These are phyloP conservation scores for Hymenoscyphus fructigenus DNA, from an alignment of 2,329 filamentous ascomycete species.

Conservation along the genomic window DNA sequence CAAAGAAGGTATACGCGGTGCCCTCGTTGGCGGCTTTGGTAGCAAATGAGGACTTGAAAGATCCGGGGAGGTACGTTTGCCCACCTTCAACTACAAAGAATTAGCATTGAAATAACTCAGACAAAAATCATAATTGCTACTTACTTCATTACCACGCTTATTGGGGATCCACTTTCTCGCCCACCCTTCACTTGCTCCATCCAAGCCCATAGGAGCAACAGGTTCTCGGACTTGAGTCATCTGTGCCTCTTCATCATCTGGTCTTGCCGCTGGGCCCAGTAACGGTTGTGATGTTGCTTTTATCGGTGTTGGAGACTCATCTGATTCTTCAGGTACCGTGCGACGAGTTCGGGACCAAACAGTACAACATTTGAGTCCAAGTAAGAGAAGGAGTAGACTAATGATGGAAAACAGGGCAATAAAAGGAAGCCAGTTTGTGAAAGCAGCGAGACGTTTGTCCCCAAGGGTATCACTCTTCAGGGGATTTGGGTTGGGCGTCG, in stretches of 20 bases:
- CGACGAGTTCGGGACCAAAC: neutral
- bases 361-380: neutral
- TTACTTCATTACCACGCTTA: slow-evolving; percentile 6
- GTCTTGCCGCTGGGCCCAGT: neutral
- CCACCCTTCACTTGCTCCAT: slow-evolving; percentile 24
- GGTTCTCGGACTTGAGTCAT: neutral
- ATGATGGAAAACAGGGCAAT: neutral
- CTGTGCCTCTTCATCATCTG: slow-evolving; percentile 13
- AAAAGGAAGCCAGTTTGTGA: neutral
- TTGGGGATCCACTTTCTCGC: slow-evolving; percentile 13
- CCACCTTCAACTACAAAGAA: neutral
- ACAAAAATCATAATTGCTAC: neutral
- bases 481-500: no score
- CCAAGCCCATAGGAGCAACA: slow-evolving; percentile 6
- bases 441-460: neutral
- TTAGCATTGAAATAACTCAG: neutral
- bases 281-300: neutral
- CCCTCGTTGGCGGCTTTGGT: slow-evolving; percentile 11
- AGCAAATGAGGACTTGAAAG: neutral
- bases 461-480: neutral
- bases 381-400: neutral
- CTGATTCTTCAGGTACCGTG: neutral
- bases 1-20: slow-evolving; percentile 23
- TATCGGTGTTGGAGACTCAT: neutral
- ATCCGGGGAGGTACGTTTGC: neutral